Evolutionary conservation across 1,139 yeast genomes (phyloP).

Genomic region (Ogataea hybrid): DNA sequence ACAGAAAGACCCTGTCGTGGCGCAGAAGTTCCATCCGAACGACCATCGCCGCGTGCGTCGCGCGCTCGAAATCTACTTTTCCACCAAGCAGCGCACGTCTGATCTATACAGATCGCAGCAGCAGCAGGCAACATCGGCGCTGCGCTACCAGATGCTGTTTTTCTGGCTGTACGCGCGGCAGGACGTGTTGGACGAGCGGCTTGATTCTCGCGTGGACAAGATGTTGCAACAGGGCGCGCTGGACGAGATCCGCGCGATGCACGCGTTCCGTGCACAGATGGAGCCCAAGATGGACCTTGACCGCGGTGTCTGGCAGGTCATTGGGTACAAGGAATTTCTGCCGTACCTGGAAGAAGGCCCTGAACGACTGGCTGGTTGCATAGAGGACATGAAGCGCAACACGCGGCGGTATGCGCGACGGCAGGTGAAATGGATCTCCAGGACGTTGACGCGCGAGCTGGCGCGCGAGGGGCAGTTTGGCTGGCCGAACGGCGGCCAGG

Average conservation of each 20-base stretch:
- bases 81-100: conserved; percentile 68
- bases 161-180: conserved; percentile 86
- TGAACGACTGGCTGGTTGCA: conserved; percentile 42
- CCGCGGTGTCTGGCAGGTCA: conserved; percentile 89
- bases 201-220: conserved; percentile 77
- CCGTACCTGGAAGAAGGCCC: conserved; percentile 57
- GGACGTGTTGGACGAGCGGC: conserved; percentile 52
- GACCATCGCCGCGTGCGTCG: conserved; percentile 76
- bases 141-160: conserved; percentile 65
- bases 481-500: conserved; percentile 56
- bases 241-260: conserved; percentile 63
- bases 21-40: conserved; percentile 87
- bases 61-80: conserved; percentile 75
- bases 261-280: conserved; percentile 37
- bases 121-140: conserved; percentile 41
- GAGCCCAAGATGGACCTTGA: conserved; percentile 50
- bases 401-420: conserved; percentile 86
- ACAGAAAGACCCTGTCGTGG: conserved; percentile 65
- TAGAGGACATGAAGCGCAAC: conserved; percentile 75
- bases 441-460: conserved; percentile 64
- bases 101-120: conserved; percentile 64
- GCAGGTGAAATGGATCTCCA: conserved; percentile 92
- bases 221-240: conserved; percentile 75
- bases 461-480: conserved; percentile 47
- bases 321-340: conserved; percentile 90